A percentile compares a stretch with the other conserved stretches of the same genome.
These are phyloP conservation scores for Aethionema arabicum DNA, from an alignment of 345 rosid species.

Conservation along the genomic window DNA sequence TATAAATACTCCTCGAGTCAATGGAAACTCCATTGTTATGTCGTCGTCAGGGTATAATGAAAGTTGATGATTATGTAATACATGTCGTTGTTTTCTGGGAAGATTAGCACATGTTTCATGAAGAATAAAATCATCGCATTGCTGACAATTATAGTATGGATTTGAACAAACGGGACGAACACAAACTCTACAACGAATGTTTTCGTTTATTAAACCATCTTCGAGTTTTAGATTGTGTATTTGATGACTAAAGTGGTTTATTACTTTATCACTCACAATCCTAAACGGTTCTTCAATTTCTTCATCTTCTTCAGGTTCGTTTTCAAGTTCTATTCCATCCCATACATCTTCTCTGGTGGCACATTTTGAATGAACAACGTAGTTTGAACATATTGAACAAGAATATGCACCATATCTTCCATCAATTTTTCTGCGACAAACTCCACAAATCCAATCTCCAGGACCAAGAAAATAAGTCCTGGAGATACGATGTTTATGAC, in stretches of 20 bases:
- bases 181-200: conserved; percentile 15
- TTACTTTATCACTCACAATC: conserved; percentile 7
- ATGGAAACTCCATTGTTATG: not conserved
- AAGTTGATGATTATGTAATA: conserved; percentile 6
- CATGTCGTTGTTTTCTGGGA: conserved; percentile 17
- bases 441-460: conserved; percentile 19
- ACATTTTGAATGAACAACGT: conserved; percentile 27
- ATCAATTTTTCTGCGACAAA: conserved; percentile 13
- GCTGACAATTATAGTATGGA: conserved; percentile 16
- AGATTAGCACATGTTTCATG: conserved; percentile 30
- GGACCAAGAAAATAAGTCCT: conserved; percentile 19
- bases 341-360: conserved; percentile 13
- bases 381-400: conserved; percentile 11
- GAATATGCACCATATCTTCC: conserved; percentile 16
- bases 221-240: conserved; percentile 12
- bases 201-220: not conserved
- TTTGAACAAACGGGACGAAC: conserved; percentile 3
- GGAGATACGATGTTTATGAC: conserved; percentile 18
- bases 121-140: conserved; percentile 20
- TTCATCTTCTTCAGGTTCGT: not conserved
- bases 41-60: not conserved
- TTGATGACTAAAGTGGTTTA: conserved; percentile 25
- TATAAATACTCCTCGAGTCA: conserved; percentile 15
- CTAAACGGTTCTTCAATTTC: conserved; percentile 10
- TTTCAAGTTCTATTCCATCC: conserved; percentile 22